These are phyloP conservation scores for Pseudonectria foliicola DNA, from an alignment of 2,329 filamentous ascomycete species.

Conservation along the genomic window DNA sequence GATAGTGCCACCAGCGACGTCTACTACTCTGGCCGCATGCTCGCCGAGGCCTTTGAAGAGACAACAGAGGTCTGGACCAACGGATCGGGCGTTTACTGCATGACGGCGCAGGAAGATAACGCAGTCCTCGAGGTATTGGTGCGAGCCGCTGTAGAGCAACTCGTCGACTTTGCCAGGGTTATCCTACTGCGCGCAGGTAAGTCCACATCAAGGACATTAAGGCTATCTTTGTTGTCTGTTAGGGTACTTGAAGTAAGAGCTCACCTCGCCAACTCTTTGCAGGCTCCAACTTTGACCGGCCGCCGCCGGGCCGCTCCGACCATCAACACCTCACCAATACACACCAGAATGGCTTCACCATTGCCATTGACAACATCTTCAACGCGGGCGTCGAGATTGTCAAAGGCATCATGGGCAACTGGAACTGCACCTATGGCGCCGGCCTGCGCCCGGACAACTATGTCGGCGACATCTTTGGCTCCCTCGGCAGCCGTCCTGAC, in stretches of 20 bases:
- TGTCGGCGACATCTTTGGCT: slow-evolving; percentile 64
- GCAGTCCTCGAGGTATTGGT: slow-evolving; percentile 60
- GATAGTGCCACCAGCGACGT: slow-evolving; percentile 66
- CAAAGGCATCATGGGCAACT: slow-evolving; percentile 52
- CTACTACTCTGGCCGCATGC: slow-evolving; percentile 57
- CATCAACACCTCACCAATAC: slow-evolving; percentile 53
- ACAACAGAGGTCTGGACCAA: slow-evolving; percentile 60
- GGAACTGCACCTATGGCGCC: slow-evolving; percentile 49
- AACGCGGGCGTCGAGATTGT: slow-evolving; percentile 58
- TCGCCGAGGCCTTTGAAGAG: slow-evolving; percentile 58
- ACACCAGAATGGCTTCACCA: slow-evolving; percentile 56
- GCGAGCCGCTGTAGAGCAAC: slow-evolving; percentile 46
- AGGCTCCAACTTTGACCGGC: slow-evolving; percentile 65
- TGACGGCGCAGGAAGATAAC: slow-evolving; percentile 67
- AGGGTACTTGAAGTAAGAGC: neutral
- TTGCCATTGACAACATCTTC: slow-evolving; percentile 60
- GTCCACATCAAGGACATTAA: too few relatives aligned
- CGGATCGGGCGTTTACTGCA: slow-evolving; percentile 60
- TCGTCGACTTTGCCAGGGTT: slow-evolving; percentile 59
- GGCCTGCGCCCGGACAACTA: slow-evolving; percentile 59
- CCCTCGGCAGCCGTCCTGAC: slow-evolving; percentile 56
- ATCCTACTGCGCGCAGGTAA: slow-evolving; percentile 59
- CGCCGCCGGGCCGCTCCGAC: slow-evolving; percentile 49
- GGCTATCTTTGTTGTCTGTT: neutral
- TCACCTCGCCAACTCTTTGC: neutral